A percentile compares a stretch with the other conserved stretches of the same genome.
phyloP scores from a whole-genome alignment of 257 asterid genomes.

The Paulownia fortunei region DNA sequence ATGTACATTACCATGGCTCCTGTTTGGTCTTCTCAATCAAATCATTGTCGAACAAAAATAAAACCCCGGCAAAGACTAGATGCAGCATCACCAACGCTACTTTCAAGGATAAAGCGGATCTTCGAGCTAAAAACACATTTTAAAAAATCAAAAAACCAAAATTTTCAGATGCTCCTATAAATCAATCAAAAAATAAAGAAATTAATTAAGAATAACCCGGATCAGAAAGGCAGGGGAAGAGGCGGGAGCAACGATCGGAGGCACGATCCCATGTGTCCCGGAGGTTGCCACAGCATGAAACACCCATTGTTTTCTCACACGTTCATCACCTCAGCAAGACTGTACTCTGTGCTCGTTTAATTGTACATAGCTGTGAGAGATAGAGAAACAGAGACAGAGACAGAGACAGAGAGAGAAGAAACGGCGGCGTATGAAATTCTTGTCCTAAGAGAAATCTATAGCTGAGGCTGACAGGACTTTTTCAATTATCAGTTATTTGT shows the following conservation, averaged over 20 bases:
- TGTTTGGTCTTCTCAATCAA: slow-evolving; percentile 63
- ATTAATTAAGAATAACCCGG: slow-evolving; percentile 55
- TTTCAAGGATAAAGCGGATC: slow-evolving; percentile 77
- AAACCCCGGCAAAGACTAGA: slow-evolving; percentile 62
- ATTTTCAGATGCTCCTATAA: not conserved
- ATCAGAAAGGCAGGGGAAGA: slow-evolving; percentile 89
- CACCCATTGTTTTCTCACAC: slow-evolving; percentile 65
- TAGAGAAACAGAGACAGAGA: not conserved
- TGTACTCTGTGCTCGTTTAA: slow-evolving; percentile 34
- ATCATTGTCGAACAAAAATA: slow-evolving; percentile 67
- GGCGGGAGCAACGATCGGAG: slow-evolving; percentile 74
- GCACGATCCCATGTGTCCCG: slow-evolving; percentile 65
- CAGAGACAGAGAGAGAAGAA: not conserved
- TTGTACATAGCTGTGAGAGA: slow-evolving; percentile 35
- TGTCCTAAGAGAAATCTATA: slow-evolving; percentile 7
- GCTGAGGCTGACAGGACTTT: slow-evolving; percentile 1
- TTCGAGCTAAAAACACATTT: slow-evolving; percentile 59
- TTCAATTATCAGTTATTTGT: slow-evolving; percentile 14
- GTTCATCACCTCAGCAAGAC: slow-evolving; percentile 38
- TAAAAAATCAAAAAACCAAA: slow-evolving; percentile 3
- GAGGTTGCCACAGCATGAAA: slow-evolving; percentile 53
- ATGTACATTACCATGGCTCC: slow-evolving; percentile 70
- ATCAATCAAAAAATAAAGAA: slow-evolving; percentile 8
- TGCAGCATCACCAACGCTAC: slow-evolving; percentile 85
- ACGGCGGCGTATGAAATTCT: slow-evolving; percentile 31